Evolutionary conservation across 192 early-diverging fungal species (phyloP).

Genomic region (Jimgerdemannia lactiflua): DNA sequence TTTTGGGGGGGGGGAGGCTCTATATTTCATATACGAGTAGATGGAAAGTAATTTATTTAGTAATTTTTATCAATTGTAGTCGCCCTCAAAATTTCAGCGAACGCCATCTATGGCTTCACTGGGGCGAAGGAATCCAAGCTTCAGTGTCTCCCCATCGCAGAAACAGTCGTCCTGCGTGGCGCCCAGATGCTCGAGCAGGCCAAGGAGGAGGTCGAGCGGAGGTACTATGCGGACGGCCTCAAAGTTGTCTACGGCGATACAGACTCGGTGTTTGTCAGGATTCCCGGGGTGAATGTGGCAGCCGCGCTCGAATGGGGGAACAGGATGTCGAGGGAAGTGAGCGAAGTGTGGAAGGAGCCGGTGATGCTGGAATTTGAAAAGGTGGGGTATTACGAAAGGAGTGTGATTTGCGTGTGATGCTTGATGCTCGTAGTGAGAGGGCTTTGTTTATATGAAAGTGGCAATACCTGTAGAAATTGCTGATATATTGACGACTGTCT

Average conservation of each 20-base stretch:
- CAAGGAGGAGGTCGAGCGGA: background rate
- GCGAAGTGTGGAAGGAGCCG: slow-evolving; percentile 70
- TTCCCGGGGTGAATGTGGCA: slow-evolving; percentile 63
- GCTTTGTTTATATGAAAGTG: too few species aligned
- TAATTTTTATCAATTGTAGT: slow-evolving; percentile 48
- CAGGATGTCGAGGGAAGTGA: slow-evolving; percentile 77
- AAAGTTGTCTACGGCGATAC: slow-evolving; percentile 94
- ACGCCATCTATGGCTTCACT: slow-evolving; percentile 91
- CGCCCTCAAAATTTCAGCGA: slow-evolving; percentile 86
- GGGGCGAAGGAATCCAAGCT: slow-evolving; percentile 41
- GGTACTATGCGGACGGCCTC: background rate
- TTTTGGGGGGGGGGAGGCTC: too few species aligned
- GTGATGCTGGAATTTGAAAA: slow-evolving; percentile 96
- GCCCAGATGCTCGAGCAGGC: background rate
- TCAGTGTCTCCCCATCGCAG: slow-evolving; percentile 1
- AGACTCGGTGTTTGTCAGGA: slow-evolving; percentile 84
- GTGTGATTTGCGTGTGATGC: too few species aligned
- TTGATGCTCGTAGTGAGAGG: too few species aligned
- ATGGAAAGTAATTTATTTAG: too few species aligned
- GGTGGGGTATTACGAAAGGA: slow-evolving; percentile 23
- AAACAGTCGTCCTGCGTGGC: background rate
- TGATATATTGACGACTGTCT: background rate
- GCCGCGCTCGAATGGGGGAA: slow-evolving; percentile 80
- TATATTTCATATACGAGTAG: too few species aligned
- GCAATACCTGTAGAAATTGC: too few species aligned